These are phyloP conservation scores for Zygoascus ofunaensis DNA, from an alignment of 805 yeast genomes.

Conservation along the genomic window DNA sequence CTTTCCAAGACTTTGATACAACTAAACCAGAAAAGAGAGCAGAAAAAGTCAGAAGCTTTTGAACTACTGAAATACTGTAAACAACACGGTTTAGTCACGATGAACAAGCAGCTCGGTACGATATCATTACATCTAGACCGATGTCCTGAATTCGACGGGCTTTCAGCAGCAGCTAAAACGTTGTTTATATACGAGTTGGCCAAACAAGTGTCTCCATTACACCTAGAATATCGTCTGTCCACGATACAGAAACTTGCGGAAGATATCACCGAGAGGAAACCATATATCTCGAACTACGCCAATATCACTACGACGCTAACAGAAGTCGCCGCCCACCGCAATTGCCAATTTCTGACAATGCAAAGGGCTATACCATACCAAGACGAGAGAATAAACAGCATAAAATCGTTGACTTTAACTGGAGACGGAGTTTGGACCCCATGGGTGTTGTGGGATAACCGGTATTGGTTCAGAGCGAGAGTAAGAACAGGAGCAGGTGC, in stretches of 20 bases:
- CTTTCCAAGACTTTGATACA: constrained; percentile 12
- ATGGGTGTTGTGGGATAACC: constrained; percentile 14
- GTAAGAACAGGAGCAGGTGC: not conserved
- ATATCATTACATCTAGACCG: not conserved
- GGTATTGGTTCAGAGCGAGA: constrained; percentile 12
- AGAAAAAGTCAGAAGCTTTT: constrained; percentile 18
- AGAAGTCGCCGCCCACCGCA: too few species aligned
- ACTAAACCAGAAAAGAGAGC: constrained; percentile 12
- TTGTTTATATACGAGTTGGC: constrained; percentile 5
- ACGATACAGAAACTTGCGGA: constrained; percentile 19
- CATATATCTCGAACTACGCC: not conserved
- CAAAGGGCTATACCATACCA: not conserved
- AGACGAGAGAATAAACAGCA: not conserved
- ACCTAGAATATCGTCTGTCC: constrained; percentile 5
- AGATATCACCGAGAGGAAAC: constrained; percentile 3
- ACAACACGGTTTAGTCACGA: constrained; percentile 3
- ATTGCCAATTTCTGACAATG: not conserved
- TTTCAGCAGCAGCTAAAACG: constrained; percentile 6
- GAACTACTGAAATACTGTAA: constrained; percentile 12
- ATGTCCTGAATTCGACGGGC: constrained; percentile 3
- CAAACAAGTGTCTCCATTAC: constrained; percentile 8
- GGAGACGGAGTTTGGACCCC: constrained; percentile 13
- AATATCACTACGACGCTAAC: not conserved
- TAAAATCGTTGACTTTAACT: not conserved
- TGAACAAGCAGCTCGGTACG: constrained; percentile 6